Percentiles rank a stretch among this genome's conserved stretches.
phyloP scores from a whole-genome alignment of 2,329 filamentous ascomycete species.

The Verticillium tricorpus region DNA sequence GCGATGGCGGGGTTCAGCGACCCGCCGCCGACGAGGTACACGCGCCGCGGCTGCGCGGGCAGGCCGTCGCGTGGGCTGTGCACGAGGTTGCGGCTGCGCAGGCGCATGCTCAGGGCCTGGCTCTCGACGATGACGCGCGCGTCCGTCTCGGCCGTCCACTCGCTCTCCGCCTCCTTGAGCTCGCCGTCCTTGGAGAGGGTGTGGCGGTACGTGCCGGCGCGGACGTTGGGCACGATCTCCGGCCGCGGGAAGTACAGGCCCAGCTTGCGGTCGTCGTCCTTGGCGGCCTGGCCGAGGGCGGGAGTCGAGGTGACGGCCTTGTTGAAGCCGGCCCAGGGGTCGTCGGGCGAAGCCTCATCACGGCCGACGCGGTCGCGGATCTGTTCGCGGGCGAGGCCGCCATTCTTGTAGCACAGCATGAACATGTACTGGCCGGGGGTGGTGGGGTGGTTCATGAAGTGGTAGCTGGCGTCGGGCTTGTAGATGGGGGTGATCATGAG shows the following conservation, averaged over 20 bases:
- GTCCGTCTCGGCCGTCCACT: constrained; percentile 61
- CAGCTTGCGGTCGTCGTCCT: constrained; percentile 64
- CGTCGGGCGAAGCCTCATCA: constrained; percentile 13
- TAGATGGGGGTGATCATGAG: constrained; percentile 95
- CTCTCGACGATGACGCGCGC: constrained; percentile 86
- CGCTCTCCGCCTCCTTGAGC: constrained; percentile 30
- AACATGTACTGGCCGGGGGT: constrained; percentile 95
- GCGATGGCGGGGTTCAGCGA: constrained; percentile 88
- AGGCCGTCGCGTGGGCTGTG: constrained; percentile 35
- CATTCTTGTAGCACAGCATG: constrained; percentile 99
- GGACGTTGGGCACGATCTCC: constrained; percentile 92
- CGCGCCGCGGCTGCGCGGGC: constrained; percentile 78
- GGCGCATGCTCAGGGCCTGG: constrained; percentile 86
- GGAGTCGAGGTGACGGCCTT: constrained; percentile 61
- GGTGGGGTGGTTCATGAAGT: constrained; percentile 98
- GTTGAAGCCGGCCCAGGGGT: constrained; percentile 81
- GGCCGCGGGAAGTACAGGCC: constrained; percentile 94
- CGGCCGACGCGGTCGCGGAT: constrained; percentile 64
- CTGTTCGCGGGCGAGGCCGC: constrained; percentile 84
- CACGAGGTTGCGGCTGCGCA: constrained; percentile 77
- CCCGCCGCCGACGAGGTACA: constrained; percentile 93
- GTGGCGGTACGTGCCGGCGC: constrained; percentile 82
- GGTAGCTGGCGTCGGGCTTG: constrained; percentile 83
- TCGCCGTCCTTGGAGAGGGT: constrained; percentile 51
- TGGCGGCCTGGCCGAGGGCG: constrained; percentile 56